Evolutionary conservation across 352 stramenopile species (phyloP), one percentile per base, ranked within the genome.

Genomic region (Ophiocytium majus): DNA sequence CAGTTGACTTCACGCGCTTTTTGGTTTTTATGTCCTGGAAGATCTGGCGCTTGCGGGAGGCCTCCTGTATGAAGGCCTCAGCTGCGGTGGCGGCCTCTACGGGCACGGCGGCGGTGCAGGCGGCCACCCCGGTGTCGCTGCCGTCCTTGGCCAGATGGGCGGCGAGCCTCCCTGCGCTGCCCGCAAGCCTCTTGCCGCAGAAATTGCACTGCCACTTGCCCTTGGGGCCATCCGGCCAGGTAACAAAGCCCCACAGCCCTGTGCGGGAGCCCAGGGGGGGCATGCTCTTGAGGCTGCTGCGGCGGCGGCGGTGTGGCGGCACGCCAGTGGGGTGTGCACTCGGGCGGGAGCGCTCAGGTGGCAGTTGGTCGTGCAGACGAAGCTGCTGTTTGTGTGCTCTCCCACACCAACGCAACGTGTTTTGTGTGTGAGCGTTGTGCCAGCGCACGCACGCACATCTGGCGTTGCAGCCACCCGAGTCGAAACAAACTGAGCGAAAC

Each of bases 61-160:
- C 66, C 35, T 78, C 66, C 32, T 5, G 5, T 5, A 78, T 14
- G 35, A 78, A 78, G 32, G 5, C 5, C 66, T 17, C 5, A 5
- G 66, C 66, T 14, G 66, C 66, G 32, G 66, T 14, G 5, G 5
- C 14, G 5, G 66, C 66, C 5, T 78, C 66, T 14, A 14, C 66
- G 66, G 5, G 5, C 5, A 78, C 66, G 35, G 66, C 35, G 35
- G 66, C 66, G 32, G 66, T 14, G 66, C 66, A 78, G 5, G 66
- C 66, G 35, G 66, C 66, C 5, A 78, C 17, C 5, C 66, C 66
- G 35, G 66, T 5, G 35, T 78, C 66, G 5, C 5, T 17, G 35
- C 66, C 66, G 35, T 78, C 66, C 66, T 78, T 78, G 35, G 66
- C 66, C 5, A 78, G 66, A 14, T 78, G 66, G 5, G 66, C 66